phyloP scores from a whole-genome alignment of 306 rosid species.

The Cajanus cajan region DNA sequence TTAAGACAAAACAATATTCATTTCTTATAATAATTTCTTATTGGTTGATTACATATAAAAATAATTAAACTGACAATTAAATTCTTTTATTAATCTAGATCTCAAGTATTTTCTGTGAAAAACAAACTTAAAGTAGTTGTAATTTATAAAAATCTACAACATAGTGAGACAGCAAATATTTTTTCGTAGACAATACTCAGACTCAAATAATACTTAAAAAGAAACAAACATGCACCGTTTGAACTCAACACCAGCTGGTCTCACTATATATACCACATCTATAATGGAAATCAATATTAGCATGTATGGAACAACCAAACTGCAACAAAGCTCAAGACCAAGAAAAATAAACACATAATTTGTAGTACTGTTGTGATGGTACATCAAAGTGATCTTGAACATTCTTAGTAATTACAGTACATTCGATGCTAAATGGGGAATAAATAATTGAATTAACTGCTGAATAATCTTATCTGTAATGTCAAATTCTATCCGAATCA shows the following conservation, averaged over 20 bases:
- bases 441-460: constrained; percentile 34
- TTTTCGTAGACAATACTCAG: neutral
- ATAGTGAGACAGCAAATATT: too few relatives aligned
- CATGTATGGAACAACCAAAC: neutral
- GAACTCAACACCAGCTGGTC: neutral
- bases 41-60: too few relatives aligned
- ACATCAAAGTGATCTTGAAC: constrained; percentile 15
- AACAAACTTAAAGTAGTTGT: neutral
- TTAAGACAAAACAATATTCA: too few relatives aligned
- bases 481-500: constrained; percentile 25
- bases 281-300: neutral
- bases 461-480: neutral
- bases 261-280: neutral
- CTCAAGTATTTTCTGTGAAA: neutral
- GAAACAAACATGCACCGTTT: neutral
- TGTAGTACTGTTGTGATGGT: neutral
- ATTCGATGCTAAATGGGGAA: neutral
- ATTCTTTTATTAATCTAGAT: neutral
- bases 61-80: too few relatives aligned
- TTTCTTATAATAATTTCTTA: too few relatives aligned
- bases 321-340: neutral
- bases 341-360: neutral
- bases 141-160: neutral
- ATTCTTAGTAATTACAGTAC: constrained; percentile 20
- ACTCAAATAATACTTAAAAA: neutral